Evolutionary conservation across 768 basidiomycete genomes (phyloP).

Genomic region (Lactarius trivialis): DNA sequence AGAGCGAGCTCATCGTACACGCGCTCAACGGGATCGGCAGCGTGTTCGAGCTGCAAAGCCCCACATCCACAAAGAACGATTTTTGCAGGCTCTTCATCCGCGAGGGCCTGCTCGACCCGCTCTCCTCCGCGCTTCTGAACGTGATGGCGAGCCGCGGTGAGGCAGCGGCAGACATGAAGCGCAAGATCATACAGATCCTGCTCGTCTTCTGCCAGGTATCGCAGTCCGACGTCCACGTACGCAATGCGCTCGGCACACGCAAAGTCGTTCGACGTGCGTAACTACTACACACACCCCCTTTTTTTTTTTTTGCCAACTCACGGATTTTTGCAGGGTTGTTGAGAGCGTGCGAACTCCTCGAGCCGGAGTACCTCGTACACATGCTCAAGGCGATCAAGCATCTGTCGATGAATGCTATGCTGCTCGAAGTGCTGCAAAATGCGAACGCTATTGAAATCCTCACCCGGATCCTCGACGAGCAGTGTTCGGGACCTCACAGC

Average conservation of each 20-base stretch:
- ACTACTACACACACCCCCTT: background rate
- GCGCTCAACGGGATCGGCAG: constrained; percentile 92
- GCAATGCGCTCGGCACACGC: constrained; percentile 85
- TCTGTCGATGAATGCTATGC: constrained; percentile 84
- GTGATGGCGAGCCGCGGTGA: constrained; percentile 73
- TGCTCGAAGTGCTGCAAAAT: constrained; percentile 92
- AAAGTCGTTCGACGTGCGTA: constrained; percentile 82
- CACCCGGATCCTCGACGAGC: constrained; percentile 77
- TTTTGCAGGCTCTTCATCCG: constrained; percentile 98
- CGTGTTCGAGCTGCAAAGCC: constrained; percentile 93
- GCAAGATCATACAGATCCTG: constrained; percentile 83
- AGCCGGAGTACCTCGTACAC: constrained; percentile 80
- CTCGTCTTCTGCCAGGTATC: constrained; percentile 92
- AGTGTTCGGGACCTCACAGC: constrained; percentile 68
- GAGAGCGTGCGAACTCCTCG: constrained; percentile 79
- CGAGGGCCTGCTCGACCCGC: constrained; percentile 89
- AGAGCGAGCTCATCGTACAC: constrained; percentile 85
- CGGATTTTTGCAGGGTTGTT: constrained; percentile 56
- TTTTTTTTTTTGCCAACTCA: too few species aligned
- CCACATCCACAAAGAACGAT: constrained; percentile 89
- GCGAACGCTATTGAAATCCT: constrained; percentile 91
- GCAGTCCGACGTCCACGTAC: constrained; percentile 91
- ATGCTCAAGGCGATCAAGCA: constrained; percentile 96
- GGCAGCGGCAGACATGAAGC: constrained; percentile 66
- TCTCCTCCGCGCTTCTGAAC: constrained; percentile 83